These are phyloP conservation scores for Oryza nivara DNA, from an alignment of 176 grass and related monocot genomes.

Conservation along the genomic window DNA sequence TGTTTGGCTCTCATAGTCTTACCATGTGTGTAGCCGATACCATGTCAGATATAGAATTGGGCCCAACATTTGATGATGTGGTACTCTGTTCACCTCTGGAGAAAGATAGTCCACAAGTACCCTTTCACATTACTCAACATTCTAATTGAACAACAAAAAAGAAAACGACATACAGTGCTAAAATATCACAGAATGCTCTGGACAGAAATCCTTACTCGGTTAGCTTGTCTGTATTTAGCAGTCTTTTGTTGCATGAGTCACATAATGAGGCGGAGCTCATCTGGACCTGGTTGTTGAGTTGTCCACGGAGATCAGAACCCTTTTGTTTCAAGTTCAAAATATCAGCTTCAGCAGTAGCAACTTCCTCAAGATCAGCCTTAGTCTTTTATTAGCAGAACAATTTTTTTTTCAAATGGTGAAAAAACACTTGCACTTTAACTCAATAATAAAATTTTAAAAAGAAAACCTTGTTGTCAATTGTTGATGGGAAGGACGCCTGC, in stretches of 20 bases:
- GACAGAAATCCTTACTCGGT: slow-evolving; percentile 58
- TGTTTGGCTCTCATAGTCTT: not conserved
- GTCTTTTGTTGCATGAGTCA: slow-evolving; percentile 79
- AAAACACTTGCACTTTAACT: slow-evolving; percentile 14
- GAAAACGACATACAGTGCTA: slow-evolving; percentile 8
- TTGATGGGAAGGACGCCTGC: slow-evolving; percentile 54
- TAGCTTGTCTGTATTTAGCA: slow-evolving; percentile 45
- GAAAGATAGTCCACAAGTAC: slow-evolving; percentile 28
- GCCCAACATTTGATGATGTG: slow-evolving; percentile 19
- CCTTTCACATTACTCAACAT: slow-evolving; percentile 16
- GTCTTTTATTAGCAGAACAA: slow-evolving; percentile 61
- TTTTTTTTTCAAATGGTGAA: slow-evolving; percentile 26
- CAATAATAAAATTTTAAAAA: slow-evolving; percentile 35
- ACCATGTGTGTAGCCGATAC: slow-evolving; percentile 40
- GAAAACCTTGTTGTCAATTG: slow-evolving; percentile 78
- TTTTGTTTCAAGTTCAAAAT: slow-evolving; percentile 92
- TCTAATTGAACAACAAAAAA: slow-evolving; percentile 25
- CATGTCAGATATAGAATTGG: slow-evolving; percentile 23
- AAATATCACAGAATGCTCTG: slow-evolving; percentile 28
- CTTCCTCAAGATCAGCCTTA: slow-evolving; percentile 82
- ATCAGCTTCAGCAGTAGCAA: slow-evolving; percentile 84
- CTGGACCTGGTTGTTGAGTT: slow-evolving; percentile 58
- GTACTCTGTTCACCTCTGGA: slow-evolving; percentile 51
- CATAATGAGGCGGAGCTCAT: slow-evolving; percentile 64
- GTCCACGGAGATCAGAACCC: slow-evolving; percentile 78